Conservation (phyloP, 1,139 yeast species). For the Cylindricascospora bacillispora region DNA sequence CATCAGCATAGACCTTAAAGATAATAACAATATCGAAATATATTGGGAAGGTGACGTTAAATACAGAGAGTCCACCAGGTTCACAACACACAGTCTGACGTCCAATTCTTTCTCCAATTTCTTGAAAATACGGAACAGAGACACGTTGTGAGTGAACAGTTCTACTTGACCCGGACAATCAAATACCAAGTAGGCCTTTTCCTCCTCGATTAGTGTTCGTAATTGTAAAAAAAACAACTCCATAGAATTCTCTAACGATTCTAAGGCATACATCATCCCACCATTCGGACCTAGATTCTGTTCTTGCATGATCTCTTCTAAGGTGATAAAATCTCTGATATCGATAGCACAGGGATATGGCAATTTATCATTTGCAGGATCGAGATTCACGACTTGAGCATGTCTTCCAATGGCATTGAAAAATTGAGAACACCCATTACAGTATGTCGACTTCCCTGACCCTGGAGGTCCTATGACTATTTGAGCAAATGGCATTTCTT, state of each 20-base stretch:
- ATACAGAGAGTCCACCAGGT: constrained; percentile 75
- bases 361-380: constrained; percentile 83
- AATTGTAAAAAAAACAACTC: constrained; percentile 52
- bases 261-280: constrained; percentile 82
- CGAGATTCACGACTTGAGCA: constrained; percentile 70
- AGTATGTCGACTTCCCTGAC: constrained; percentile 90
- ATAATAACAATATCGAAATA: constrained; percentile 66
- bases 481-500: constrained; percentile 63
- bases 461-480: constrained; percentile 98
- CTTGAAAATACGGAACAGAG: constrained; percentile 60
- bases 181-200: constrained; percentile 61
- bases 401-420: constrained; percentile 88
- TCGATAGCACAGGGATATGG: constrained; percentile 81
- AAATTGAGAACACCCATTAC: constrained; percentile 85
- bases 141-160: constrained; percentile 80
- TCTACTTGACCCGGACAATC: constrained; percentile 99
- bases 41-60: constrained; percentile 84
- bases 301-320: constrained; percentile 85
- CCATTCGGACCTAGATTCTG: constrained; percentile 88
- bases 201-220: constrained; percentile 43
- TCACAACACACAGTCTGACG: constrained; percentile 73
- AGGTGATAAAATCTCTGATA: constrained; percentile 72
- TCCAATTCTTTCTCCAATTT: constrained; percentile 55
- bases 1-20: constrained; percentile 84
- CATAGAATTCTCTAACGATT: constrained; percentile 42